Conservation (phyloP, 768 basidiomycete genomes). For the Phylloporus sp. region DNA sequence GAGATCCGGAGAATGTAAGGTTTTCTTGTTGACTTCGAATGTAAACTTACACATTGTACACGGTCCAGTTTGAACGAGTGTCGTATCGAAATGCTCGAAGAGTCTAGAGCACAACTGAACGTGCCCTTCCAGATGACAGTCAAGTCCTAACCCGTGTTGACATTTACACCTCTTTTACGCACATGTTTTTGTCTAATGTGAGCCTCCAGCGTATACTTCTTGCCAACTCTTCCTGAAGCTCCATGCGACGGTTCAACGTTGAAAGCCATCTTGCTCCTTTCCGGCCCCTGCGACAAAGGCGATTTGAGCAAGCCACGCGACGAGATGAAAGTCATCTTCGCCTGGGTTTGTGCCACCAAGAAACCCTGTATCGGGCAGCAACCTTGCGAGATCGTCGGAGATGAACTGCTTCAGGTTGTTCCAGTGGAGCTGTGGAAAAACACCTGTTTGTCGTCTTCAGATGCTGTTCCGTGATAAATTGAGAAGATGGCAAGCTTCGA, state of each 20-base stretch:
- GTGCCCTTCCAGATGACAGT: conserved; percentile 13
- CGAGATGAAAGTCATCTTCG: conserved; percentile 55
- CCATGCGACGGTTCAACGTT: conserved; percentile 40
- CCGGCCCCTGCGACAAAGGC: conserved; percentile 36
- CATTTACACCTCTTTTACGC: background rate
- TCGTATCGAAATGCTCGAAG: conserved; percentile 57
- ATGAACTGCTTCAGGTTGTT: conserved; percentile 35
- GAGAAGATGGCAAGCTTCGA: conserved; percentile 39
- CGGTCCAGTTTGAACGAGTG: conserved; percentile 55
- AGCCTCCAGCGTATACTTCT: conserved; percentile 40
- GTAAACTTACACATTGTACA: background rate
- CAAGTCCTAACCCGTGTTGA: conserved; percentile 4
- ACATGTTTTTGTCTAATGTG: conserved; percentile 33
- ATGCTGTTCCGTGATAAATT: conserved; percentile 38
- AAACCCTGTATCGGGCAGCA: conserved; percentile 43
- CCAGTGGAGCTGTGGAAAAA: conserved; percentile 43
- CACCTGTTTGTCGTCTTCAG: conserved; percentile 31
- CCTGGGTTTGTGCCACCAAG: conserved; percentile 45
- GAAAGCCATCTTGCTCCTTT: conserved; percentile 36
- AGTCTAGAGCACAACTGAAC: conserved; percentile 47
- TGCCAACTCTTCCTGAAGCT: conserved; percentile 42
- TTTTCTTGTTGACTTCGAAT: background rate
- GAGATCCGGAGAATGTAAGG: conserved; percentile 58
- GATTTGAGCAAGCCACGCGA: conserved; percentile 50
- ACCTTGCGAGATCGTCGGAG: conserved; percentile 36